phyloP scores from a whole-genome alignment of 345 rosid genomes.

The Linum tenue region DNA sequence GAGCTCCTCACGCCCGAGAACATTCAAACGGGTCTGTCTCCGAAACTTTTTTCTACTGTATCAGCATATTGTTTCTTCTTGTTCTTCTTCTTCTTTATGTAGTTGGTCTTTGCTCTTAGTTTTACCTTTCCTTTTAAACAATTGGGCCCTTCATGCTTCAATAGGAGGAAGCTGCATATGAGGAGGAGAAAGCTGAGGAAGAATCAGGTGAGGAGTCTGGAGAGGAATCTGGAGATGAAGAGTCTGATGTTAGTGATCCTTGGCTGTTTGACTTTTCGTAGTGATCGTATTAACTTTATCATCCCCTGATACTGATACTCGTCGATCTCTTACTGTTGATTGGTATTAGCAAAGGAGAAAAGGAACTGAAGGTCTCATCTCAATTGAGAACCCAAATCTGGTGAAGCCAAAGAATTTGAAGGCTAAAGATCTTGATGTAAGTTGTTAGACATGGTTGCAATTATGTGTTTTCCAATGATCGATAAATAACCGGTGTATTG shows the following conservation, averaged over 20 bases:
- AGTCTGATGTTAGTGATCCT: constrained; percentile 31
- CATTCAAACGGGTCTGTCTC: constrained; percentile 56
- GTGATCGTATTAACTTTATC: neutral
- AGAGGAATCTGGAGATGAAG: constrained; percentile 33
- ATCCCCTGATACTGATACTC: neutral
- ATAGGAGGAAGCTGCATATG: constrained; percentile 51
- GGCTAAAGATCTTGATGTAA: constrained; percentile 71
- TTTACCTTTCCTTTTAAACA: neutral
- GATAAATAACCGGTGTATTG: neutral
- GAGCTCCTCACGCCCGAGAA: constrained; percentile 67
- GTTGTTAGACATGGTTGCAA: constrained; percentile 10
- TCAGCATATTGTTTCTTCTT: neutral
- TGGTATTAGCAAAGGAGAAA: constrained; percentile 51
- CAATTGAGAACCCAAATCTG: constrained; percentile 81
- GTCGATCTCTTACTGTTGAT: neutral
- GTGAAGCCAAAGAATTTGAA: constrained; percentile 59
- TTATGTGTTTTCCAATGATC: neutral
- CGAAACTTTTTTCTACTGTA: constrained; percentile 5
- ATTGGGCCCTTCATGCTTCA: neutral
- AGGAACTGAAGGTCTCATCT: constrained; percentile 71
- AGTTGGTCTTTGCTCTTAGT: neutral
- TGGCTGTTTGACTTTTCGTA: neutral
- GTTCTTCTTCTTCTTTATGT: neutral
- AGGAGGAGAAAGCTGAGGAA: constrained; percentile 37
- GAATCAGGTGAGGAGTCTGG: constrained; percentile 64